Evolutionary conservation across 441 rosid genomes (phyloP).

Genomic region (Pelargonium cotyledonis): DNA sequence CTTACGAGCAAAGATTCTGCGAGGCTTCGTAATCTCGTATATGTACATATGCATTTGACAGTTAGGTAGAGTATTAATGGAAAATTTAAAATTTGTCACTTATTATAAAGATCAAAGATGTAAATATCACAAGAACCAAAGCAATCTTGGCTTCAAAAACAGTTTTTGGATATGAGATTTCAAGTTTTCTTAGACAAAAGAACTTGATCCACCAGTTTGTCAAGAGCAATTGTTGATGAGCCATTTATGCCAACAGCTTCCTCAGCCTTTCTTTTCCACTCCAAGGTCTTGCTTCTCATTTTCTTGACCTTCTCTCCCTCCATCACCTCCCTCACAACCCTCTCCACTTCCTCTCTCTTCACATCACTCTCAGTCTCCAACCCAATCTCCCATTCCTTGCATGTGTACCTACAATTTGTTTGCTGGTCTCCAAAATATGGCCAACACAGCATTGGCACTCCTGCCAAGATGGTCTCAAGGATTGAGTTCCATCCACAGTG

Average conservation of each 20-base stretch:
- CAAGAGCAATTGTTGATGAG: background rate
- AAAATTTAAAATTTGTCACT: no score
- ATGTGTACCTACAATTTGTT: conserved; percentile 45
- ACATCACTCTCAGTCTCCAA: conserved; percentile 15
- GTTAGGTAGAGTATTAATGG: no score
- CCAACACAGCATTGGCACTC: conserved; percentile 62
- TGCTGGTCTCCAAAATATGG: conserved; percentile 58
- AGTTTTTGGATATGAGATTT: no score
- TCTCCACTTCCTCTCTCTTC: conserved; percentile 13
- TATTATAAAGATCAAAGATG: no score
- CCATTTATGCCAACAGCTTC: conserved; percentile 9
- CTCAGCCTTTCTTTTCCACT: conserved; percentile 7
- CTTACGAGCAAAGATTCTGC: no score
- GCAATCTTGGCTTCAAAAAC: no score
- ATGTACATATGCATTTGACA: no score
- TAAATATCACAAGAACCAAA: no score
- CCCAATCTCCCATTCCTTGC: conserved; percentile 28
- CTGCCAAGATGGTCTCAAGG: conserved; percentile 37
- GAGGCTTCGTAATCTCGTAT: no score
- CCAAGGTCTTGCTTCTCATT: conserved; percentile 11
- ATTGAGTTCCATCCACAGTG: conserved; percentile 62
- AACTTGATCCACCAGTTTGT: no score
- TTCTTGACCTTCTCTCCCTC: conserved; percentile 12
- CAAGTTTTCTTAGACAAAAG: no score
- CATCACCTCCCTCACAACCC: conserved; percentile 15